These are phyloP conservation scores for Paramecium primaurelia DNA, from an alignment of 73 alveolate genomes.

Conservation along the genomic window DNA sequence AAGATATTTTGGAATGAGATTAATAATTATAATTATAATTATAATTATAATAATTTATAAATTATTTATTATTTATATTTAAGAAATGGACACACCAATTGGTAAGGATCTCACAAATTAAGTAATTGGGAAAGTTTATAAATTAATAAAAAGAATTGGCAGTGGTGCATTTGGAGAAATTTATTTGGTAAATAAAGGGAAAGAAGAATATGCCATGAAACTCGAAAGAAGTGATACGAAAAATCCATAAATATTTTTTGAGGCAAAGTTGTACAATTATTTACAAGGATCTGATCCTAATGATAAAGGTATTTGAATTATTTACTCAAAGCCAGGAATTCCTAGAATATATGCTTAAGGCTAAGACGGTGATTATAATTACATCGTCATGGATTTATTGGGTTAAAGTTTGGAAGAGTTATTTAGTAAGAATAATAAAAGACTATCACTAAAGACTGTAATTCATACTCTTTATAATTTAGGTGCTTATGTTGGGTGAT, in stretches of 20 bases:
- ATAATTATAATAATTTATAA: not conserved
- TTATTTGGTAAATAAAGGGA: constrained; percentile 62
- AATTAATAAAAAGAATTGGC: constrained; percentile 75
- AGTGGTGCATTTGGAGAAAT: constrained; percentile 92
- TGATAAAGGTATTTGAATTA: constrained; percentile 32
- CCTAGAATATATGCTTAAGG: constrained; percentile 64
- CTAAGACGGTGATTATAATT: constrained; percentile 76
- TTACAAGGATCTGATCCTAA: constrained; percentile 46
- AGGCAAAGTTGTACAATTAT: constrained; percentile 58
- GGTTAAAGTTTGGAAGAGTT: constrained; percentile 92
- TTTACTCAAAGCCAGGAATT: constrained; percentile 48
- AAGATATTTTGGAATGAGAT: too few relatives aligned
- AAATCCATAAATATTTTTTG: constrained; percentile 61
- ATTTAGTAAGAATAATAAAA: constrained; percentile 67
- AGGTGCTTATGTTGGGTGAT: constrained; percentile 61
- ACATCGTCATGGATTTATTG: constrained; percentile 86
- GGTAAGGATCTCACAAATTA: constrained; percentile 41
- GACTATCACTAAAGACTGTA: constrained; percentile 52
- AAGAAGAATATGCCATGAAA: constrained; percentile 76
- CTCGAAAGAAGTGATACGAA: constrained; percentile 66
- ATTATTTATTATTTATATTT: not conserved
- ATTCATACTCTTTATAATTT: not conserved
- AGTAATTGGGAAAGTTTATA: constrained; percentile 73
- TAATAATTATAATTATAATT: too few relatives aligned
- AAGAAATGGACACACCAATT: constrained; percentile 45